Base-by-base conservation (phyloP, 1,139 yeast species). In the Hyphopichia pseudoburtonii region DNA sequence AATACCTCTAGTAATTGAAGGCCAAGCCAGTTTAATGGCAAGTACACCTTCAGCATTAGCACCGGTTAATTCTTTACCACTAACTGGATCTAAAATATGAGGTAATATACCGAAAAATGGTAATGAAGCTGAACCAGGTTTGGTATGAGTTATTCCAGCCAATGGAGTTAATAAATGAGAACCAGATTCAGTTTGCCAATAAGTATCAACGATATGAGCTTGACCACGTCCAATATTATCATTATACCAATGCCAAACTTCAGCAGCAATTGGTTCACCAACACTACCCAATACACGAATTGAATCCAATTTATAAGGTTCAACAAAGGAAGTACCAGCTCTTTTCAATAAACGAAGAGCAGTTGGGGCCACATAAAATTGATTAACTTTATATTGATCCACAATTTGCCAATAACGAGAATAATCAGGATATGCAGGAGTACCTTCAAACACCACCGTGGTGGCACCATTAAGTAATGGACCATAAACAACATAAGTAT, bases 221-320 rank as follows among this genome's bases (percentile, higher is more conserved):
- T 82, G 74, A 32, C 77, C 78, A 51, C 85, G 75, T 51, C 95
- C 96, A 51, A 86, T 79, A 47, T 80, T 72, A 47, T 84, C 87
- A 52, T 80, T 81, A 61, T 85, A 86, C 96, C 96, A 86, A 56
- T 84, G 88, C 96, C 96, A 86, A 40, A 86, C 89, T 56, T 86
- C 96, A 30, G 90, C 87, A 25, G 95, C 94, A 61, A 86, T 86
- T 45, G 96, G 96, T 62, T 86, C 96, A 57, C 96, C 96, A 32
- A 86, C 96, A 10, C 94, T 82, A 17, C 95, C 96, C 43, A 86
- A 71, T 24, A 80, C 81, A 54, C 95, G 74, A 44, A 86, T 52
- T 3, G 88, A 74, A 37, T 78, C 72, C 54, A 86, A 70, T 49
- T 85, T 83, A 57, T 70, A 80, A 21, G 78, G 73, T 51, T 80